Evolutionary conservation across 331 rosid genomes (phyloP), one percentile per base, ranked within the genome.

Genomic region (Cydonia oblonga): DNA sequence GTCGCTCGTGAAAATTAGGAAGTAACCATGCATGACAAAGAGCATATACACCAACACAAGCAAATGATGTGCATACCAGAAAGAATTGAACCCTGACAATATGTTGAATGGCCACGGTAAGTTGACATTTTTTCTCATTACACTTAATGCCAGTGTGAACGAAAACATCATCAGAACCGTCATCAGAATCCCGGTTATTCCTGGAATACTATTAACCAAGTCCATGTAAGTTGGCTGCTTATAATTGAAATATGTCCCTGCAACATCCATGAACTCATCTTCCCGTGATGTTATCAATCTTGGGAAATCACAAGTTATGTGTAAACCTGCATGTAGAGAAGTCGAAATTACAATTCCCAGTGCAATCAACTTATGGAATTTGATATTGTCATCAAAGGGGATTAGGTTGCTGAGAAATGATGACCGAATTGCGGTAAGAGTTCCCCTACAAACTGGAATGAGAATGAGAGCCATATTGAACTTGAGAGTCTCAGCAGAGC

Each of bases 11-110:
- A 93, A 92, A 61, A 79, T 79, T 9, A 93, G 70, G 76, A 68
- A 89, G 81, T 81, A 73, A 76, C 98, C 98, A 77, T 93, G 98
- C 3, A 80, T 3, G 76, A 90, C 29, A 15, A 93, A 83, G 60
- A 90, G 91, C 9, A 81, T 33, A 60, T 87, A 93, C 10, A 74
- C 97, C 76, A 84, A 8, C 71, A 64, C 77, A 71, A 93, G 84
- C 84, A 93, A 77, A 84, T 93, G 98, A 76, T 93, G 98, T 14
- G 97, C 88, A 77, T 85, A 91, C 98, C 98, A 93, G 81, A 90
- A 91, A 64, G 96, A 52, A 76, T 90, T 91, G 78, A 90, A 91
- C 68, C 97, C 95, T 1, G 92, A 91, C 82, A 89, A 80, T 66
- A 44, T 64, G 62, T 86, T 86, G 65, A 91, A 66, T 0, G 85